Base-by-base conservation (phyloP, 1,139 yeast genomes). In the Diutina siamensis region DNA sequence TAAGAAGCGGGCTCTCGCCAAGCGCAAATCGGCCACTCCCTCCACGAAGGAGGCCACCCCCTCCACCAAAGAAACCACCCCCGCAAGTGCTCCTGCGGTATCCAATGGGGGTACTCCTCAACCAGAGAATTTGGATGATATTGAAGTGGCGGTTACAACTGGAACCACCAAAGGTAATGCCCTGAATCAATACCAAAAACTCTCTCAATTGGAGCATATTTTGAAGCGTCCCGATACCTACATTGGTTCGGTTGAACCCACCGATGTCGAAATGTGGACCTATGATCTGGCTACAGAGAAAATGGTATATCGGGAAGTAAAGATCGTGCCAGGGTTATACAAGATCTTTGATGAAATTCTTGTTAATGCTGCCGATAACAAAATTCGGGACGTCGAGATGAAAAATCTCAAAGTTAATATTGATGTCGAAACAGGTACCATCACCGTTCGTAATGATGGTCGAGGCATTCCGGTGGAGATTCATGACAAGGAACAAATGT, bases 291-390 rank as follows among this genome's bases (percentile, higher is more conserved):
- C 71, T 28, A 68, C 78, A 1, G 84, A 83, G 53, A 72, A 80
- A 31, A 86, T 94, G 95, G 78, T 66, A 42, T 80, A 69, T 55
- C 78, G 73, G 52, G 74, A 71, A 31, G 95, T 92, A 32, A 76
- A 73, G 42, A 84, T 88, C 53, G 97, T 92, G 15, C 98, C 99
- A 3, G 99, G 98, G 47, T 67, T 94, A 50, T 92, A 87, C 67
- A 94, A 94, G 67, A 92, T 94, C 46, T 94, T 92, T 61, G 99
- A 94, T 64, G 99, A 94, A 66, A 89, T 94, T 52, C 70, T 94
- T 53, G 99, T 94, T 47, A 94, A 94, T 62, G 98, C 99, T 2
- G 99, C 98, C 15, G 98, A 94, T 64, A 94, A 94, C 68, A 94
- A 94, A 67, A 92, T 92, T 52, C 79, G 98, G 55, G 99, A 94